Evolutionary conservation across 2,329 filamentous ascomycete genomes (phyloP), one percentile per base, ranked within the genome.

Genomic region (Aspergillus phoenicis): DNA sequence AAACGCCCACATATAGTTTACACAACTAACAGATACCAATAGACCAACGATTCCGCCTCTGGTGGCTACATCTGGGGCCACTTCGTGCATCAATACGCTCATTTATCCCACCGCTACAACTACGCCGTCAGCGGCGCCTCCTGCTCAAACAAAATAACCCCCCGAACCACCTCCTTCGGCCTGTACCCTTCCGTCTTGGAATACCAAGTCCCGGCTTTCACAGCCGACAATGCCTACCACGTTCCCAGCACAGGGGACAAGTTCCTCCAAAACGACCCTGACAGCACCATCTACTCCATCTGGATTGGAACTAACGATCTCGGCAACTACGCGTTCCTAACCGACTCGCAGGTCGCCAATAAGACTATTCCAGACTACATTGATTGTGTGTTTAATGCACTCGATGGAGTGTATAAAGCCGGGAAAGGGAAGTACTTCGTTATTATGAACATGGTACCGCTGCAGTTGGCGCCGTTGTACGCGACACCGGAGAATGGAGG

Each of bases 291-390:
- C 2, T 93, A 92, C 69, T 83, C 86, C 1, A 83, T 93, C 54
- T 93, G 89, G 89, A 92, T 93, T 68, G 91, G 91, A 3, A 93
- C 90, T 24, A 94, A 94, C 71, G 91, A 95, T 69, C 79, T 94
- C 8, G 90, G 90, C 22, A 81, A 80, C 59, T 75, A 81, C 55
- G 88, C 84, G 8, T 89, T 93, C 70, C 73, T 93, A 33, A 86
- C 83, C 4, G 88, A 91, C 70, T 81, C 80, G 24, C 87, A 91
- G 71, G 74, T 82, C 4, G 67, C 78, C 0, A 84, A 83, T 11
- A 87, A 85, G 24, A 88, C 84, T 2, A 81, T 93, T 5, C 78
- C 82, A 1, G 83, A 88, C 69, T 92, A 88, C 69, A 81, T 87
- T 3, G 84, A 88, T 63, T 93, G 90, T 70, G 80, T 91, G 1